Evolutionary conservation across 805 yeast genomes (phyloP).

Genomic region (Candida parachauliodes): DNA sequence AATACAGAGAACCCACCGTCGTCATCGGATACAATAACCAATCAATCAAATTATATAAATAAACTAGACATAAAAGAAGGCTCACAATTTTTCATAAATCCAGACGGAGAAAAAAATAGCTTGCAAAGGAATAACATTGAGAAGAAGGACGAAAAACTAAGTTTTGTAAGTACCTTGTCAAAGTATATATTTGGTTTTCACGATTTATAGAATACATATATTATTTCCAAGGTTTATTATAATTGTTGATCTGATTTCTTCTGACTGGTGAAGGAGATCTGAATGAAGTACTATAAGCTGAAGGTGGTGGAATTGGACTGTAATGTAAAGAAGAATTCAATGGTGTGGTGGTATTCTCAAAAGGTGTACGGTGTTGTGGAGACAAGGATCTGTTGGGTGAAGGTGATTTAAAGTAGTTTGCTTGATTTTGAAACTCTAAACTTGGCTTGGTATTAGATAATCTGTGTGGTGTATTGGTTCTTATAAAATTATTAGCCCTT

Average conservation of each 20-base stretch:
- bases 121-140: background rate
- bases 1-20: conserved; percentile 5
- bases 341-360: background rate
- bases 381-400: conserved; percentile 6
- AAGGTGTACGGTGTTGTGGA: conserved; percentile 1
- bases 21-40: conserved; percentile 9
- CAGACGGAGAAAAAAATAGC: conserved; percentile 12
- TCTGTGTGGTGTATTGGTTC: background rate
- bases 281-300: background rate
- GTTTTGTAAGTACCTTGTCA: conserved; percentile 28
- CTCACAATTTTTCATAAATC: conserved; percentile 30
- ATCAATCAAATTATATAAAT: conserved; percentile 13
- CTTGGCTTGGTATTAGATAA: conserved; percentile 1
- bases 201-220: conserved; percentile 26
- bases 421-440: background rate
- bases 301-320: conserved; percentile 7
- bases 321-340: conserved; percentile 1
- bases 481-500: conserved; percentile 1
- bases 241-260: background rate
- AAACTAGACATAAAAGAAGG: conserved; percentile 40
- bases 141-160: conserved; percentile 23
- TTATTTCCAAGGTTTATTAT: conserved; percentile 4
- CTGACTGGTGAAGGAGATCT: conserved; percentile 11
- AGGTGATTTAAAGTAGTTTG: conserved; percentile 1
- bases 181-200: conserved; percentile 42